Evolutionary conservation across 768 basidiomycete species (phyloP), one percentile per base, ranked within the genome.

Genomic region (Termitomyces sp.): DNA sequence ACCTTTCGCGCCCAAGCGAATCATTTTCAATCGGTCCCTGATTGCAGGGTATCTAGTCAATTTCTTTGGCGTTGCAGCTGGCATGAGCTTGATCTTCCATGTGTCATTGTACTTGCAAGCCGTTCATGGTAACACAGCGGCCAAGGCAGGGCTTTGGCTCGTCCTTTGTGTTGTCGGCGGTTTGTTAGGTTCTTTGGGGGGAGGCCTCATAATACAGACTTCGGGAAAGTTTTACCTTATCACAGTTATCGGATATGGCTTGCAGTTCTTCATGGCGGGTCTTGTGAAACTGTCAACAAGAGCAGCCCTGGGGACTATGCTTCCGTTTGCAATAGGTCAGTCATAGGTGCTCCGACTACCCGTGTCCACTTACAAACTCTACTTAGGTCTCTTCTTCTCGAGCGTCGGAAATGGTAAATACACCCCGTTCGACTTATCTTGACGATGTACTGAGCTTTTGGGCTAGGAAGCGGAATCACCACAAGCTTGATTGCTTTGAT

Each of bases 401-500:
- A 73, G 70, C 44, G 7, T 75, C 2, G 80, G 79, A 28, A 79
- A 76, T 51, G 76, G 80, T 75, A 36, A 18, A 68, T 24, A 26
- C 18, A 10, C 38, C 5, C 16, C 24, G n/a, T 6, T 10, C 36
- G 4, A n/a, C 33, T 32, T 2, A 20, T 28, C 3, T 28, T 28
- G n/a, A n/a, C 18, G 14, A 12, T 46, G 13, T 13, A 35, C 18
- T 63, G 7, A 61, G 35, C 12, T 20, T 43, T n/a, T 20, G 13
- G 38, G n/a, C 2, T 52, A 83, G 84, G 82, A 12, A 68, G 72
- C 36, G 80, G 79, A 0, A 69, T 83, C 12, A 85, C 84, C 0
- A 84, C 80, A 0, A 82, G 79, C 33, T 70, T 87, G 32, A 77
- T 86, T 22, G 79, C 84, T 1, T 69, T 86, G 44, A 85, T 86